phyloP scores from a whole-genome alignment of 179 eudicot species.

The Monotropa hypopitys region DNA sequence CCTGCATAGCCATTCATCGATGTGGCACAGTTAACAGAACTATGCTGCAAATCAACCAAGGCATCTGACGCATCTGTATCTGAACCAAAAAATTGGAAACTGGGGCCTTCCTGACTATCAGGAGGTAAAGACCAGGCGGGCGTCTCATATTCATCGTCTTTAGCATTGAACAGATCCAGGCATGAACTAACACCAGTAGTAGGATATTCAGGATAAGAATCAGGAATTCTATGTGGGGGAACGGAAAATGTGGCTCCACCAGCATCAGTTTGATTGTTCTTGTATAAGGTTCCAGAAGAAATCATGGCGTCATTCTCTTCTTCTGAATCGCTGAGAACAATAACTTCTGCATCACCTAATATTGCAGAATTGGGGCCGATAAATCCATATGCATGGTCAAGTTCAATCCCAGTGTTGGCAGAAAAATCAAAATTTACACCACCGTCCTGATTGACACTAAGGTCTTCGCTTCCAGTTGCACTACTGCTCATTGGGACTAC shows the following conservation, averaged over 20 bases:
- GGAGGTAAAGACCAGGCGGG: conserved; percentile 64
- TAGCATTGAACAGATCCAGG: conserved; percentile 40
- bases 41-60: conserved; percentile 38
- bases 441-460: conserved; percentile 70
- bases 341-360: conserved; percentile 43
- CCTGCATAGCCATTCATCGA: conserved; percentile 50
- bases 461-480: conserved; percentile 82
- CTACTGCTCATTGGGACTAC: conserved; percentile 78
- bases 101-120: conserved; percentile 39
- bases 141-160: conserved; percentile 58
- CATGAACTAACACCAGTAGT: conserved; percentile 39
- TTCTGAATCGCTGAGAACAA: conserved; percentile 90
- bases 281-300: conserved; percentile 25
- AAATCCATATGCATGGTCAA: conserved; percentile 32
- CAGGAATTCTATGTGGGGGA: conserved; percentile 41
- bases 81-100: conserved; percentile 72
- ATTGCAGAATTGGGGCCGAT: conserved; percentile 28
- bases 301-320: conserved; percentile 49
- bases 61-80: conserved; percentile 54
- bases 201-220: conserved; percentile 44
- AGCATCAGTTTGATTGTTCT: conserved; percentile 18
- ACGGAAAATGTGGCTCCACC: conserved; percentile 32
- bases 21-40: conserved; percentile 33
- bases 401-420: conserved; percentile 39
- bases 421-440: conserved; percentile 48